Base-by-base conservation (phyloP, 768 basidiomycete species). In the Tephrocybe sp. region DNA sequence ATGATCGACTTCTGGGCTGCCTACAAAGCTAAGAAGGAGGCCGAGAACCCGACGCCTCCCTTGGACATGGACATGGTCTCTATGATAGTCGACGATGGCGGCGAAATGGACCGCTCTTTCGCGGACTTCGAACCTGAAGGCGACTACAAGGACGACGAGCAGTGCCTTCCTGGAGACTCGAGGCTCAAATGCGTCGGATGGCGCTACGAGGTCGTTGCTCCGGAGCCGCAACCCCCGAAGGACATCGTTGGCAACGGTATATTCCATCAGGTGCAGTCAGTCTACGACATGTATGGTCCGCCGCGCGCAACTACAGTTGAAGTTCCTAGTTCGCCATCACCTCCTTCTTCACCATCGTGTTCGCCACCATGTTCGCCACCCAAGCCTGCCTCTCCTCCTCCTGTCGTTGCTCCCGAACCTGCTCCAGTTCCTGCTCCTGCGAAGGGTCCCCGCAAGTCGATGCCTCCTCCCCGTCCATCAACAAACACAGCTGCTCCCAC, bases 1-100 rank as follows among this genome's bases (percentile, higher is more conserved):
- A 50, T 50, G 49, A 39, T 50, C 7, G 42, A 50, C 27, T 50
- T 44, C n/a, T 50, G 49, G 49, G 43, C 49, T 6, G 49, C 42
- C 13, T 42, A 42, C 13, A 45, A 50, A 43, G 44, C 42, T 4
- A 50, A 25, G 13, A 50, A 33, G 15, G 43, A 45, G 29, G 49
- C 43, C 13, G 49, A 50, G 16, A 50, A 50, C 13, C 49, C 49
- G 18, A 42, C 38, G 31, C 43, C 38, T 2, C 49, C 49, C 4
- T 36, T 29, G 41, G 34, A 47, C 12, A 48, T 42, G 12, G 27
- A 42, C 37, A 25, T 22, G 3, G 23, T 44, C 3, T 53, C 52
- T 25, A 29, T 43, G 31, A 16, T 43, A 12, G 24, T 18, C 16
- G 34, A 48, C 24, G 27, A 53, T 16, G 46, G 52, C 3, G 46